These are phyloP conservation scores for Stachybotrys chlorohalonatus DNA, from an alignment of 2,329 filamentous ascomycete species.

Conservation along the genomic window DNA sequence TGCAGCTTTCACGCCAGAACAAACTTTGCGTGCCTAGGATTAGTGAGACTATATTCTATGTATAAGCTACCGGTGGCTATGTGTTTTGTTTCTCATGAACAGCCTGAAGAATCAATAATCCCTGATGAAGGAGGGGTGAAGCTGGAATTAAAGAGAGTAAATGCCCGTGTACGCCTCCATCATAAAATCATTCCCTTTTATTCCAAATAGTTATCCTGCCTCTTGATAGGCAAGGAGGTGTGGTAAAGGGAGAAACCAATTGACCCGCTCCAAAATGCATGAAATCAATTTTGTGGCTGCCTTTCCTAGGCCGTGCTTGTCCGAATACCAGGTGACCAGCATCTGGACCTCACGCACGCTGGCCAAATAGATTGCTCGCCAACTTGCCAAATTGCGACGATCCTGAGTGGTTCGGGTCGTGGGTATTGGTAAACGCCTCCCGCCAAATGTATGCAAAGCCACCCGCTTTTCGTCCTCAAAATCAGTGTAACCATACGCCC, in stretches of 20 bases:
- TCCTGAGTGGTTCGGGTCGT: neutral
- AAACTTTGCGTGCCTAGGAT: too few species aligned
- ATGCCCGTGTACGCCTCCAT: neutral
- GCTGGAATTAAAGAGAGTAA: neutral
- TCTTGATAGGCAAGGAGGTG: neutral
- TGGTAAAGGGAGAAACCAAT: neutral
- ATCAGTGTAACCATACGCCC: neutral
- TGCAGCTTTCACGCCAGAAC: too few species aligned
- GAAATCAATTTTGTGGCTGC: neutral
- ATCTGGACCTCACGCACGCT: too few species aligned
- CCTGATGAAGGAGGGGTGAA: too few species aligned
- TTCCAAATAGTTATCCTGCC: neutral
- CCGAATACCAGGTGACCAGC: too few species aligned
- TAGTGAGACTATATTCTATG: too few species aligned
- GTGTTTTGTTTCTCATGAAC: too few species aligned
- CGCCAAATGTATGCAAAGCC: neutral
- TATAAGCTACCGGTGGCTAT: too few species aligned
- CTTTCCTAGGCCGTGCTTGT: neutral
- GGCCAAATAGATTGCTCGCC: too few species aligned
- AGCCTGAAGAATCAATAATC: too few species aligned
- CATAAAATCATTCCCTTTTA: neutral
- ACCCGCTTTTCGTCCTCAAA: neutral
- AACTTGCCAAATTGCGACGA: neutral
- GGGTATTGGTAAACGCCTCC: neutral
- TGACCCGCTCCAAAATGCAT: neutral